Evolutionary conservation across 2,329 filamentous ascomycete species (phyloP), one percentile per base, ranked within the genome.

Genomic region (Hirsutella rhossiliensis): DNA sequence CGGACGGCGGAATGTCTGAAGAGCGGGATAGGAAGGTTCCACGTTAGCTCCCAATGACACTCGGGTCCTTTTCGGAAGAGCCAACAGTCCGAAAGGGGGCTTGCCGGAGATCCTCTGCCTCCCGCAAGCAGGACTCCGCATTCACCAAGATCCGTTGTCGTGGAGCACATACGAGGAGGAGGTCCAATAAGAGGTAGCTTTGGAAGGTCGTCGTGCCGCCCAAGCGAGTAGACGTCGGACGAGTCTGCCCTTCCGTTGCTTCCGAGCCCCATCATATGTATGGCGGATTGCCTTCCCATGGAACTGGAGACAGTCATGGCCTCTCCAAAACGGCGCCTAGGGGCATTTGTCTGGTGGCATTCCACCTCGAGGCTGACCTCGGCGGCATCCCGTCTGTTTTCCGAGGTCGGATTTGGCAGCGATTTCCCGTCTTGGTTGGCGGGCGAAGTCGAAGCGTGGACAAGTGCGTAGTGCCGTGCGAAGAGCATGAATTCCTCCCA

Each of bases 401-500:
- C 15, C 15, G 17, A 2, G 19, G 9, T 15, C 15, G 11, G 18
- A 23, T 5, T 19, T 4, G 18, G 8, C 23, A 29, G 17, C 6
- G 30, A 11, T 19, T 23, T 11, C 11, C 12, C 23, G 12, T 38
- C 19, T 17, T 8, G 17, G 6, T 27, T 11, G 15, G 27, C 15
- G 15, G 31, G 27, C 5, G 31, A 23, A 18, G 36, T 27, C 11
- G 44, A 44, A 3, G 87, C 86, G 42, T 78, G 69, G 9, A 94
- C 69, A 38, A 96, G 64, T 52, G 89, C 84, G 61, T 95, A 94
- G 62, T 96, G 89, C 30, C 80, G 80, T 2, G 77, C 79, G 60
- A 94, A 95, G 1, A 95, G 68, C 3, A 84, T 80, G 57, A 96
- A 88, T 55, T 96, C 90, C 62, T 97, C 90, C 87, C 87, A 95